Conservation (phyloP, 2,329 filamentous ascomycete genomes). For the Piedraia hortae region DNA sequence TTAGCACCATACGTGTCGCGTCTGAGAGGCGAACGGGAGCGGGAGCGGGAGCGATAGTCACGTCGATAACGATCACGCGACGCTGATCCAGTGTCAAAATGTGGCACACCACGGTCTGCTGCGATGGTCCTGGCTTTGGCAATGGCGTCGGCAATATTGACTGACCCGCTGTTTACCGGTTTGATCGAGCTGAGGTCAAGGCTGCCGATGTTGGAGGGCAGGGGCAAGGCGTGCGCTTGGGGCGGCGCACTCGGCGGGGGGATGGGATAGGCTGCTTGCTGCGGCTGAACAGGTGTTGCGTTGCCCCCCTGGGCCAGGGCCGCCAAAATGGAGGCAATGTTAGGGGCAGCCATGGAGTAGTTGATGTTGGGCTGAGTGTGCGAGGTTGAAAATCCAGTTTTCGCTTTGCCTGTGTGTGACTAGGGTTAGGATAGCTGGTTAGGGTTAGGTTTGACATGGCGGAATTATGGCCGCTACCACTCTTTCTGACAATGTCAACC, state of each 20-base stretch:
- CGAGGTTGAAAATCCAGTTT: no score
- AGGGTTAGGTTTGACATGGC: no score
- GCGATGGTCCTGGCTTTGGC: slow-evolving; percentile 63
- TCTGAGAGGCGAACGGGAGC: slow-evolving; percentile 36
- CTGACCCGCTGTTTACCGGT: slow-evolving; percentile 51
- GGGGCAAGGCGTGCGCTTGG: slow-evolving; percentile 21
- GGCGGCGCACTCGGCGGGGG: slow-evolving; percentile 13
- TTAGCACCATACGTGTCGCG: slow-evolving; percentile 39
- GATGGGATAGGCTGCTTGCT: slow-evolving; percentile 13
- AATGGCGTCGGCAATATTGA: slow-evolving; percentile 61
- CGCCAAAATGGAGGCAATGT: slow-evolving; percentile 24
- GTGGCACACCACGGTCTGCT: slow-evolving; percentile 42
- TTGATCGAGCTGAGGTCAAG: slow-evolving; percentile 58
- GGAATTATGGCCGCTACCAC: no score
- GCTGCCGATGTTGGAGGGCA: slow-evolving; percentile 45
- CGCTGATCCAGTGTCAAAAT: slow-evolving; percentile 17
- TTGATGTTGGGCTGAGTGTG: no score
- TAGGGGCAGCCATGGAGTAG: slow-evolving; percentile 23
- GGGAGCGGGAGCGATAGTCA: slow-evolving; percentile 28
- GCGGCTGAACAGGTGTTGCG: no score
- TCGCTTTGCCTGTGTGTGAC: no score
- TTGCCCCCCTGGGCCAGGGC: no score
- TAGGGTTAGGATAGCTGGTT: no score
- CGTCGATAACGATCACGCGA: slow-evolving; percentile 21
- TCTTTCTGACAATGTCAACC: no score